Conservation (phyloP, 1,284 basidiomycete genomes). For the Ustilago cynodontis region DNA sequence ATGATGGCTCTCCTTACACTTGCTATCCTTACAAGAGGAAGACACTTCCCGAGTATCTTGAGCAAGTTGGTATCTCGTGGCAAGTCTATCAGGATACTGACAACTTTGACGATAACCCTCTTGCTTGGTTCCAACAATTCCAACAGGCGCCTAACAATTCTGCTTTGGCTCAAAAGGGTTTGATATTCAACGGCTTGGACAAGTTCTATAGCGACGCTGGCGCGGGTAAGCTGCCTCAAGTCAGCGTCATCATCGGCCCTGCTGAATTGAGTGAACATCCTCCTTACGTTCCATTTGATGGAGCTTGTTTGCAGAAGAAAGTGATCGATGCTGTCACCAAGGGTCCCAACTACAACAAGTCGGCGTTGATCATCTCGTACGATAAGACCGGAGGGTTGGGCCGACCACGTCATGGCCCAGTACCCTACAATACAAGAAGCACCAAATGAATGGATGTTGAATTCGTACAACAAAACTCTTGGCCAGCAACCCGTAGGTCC, state of each 20-base stretch:
- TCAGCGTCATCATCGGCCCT: slow-evolving; percentile 62
- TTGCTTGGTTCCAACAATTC: slow-evolving; percentile 31
- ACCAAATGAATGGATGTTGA: slow-evolving; percentile 54
- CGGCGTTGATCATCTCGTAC: slow-evolving; percentile 60
- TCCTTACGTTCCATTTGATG: slow-evolving; percentile 54
- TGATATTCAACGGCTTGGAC: slow-evolving; percentile 46
- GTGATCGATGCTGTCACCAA: slow-evolving; percentile 58
- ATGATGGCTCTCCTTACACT: slow-evolving; percentile 28
- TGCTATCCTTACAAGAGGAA: slow-evolving; percentile 58
- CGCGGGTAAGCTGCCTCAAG: slow-evolving; percentile 54
- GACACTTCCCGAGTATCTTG: slow-evolving; percentile 59
- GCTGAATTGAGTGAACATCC: slow-evolving; percentile 62
- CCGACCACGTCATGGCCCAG: slow-evolving; percentile 54
- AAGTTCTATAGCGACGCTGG: slow-evolving; percentile 57
- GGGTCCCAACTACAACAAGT: slow-evolving; percentile 49
- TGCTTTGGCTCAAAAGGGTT: slow-evolving; percentile 38
- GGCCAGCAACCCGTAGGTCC: slow-evolving; percentile 55
- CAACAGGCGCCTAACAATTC: slow-evolving; percentile 32
- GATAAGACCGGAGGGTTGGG: slow-evolving; percentile 65
- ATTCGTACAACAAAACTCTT: slow-evolving; percentile 51
- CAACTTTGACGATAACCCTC: slow-evolving; percentile 58
- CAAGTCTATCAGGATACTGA: slow-evolving; percentile 55
- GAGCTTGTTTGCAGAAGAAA: slow-evolving; percentile 60
- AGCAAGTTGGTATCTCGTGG: slow-evolving; percentile 51
- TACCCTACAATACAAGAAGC: slow-evolving; percentile 29